Base-by-base conservation (phyloP, 345 rosid species). In the Litchi chinensis region DNA sequence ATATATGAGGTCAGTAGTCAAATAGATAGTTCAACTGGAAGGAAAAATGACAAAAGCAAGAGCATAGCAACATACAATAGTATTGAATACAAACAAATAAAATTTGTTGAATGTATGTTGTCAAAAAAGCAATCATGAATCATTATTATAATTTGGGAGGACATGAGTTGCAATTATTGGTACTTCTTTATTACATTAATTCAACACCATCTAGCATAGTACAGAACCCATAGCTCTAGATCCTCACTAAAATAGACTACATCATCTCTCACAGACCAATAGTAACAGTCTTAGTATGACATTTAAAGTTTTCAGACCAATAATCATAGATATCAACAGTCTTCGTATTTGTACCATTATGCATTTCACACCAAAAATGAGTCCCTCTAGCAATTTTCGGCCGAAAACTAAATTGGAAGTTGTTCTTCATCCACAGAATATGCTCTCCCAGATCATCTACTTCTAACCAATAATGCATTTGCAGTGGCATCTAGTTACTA, bases 401-500 rank as follows among this genome's bases (percentile, higher is more conserved):
- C 7, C 32, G 13, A 19, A 77, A 77, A 2, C n/a, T 21, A 12
- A 39, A 69, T 1, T n/a, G 3, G 46, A 43, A 68, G 4, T 68
- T 44, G 3, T 46, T 39, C 19, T 50, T 64, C 15, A 57, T 72
- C 9, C 21, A 46, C 0, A 77, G 46, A 65, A 21, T 41, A 69
- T 77, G 75, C 8, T 4, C 15, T 8, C 77, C 73, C 18, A 73
- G 68, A 24, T 79, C 68, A 67, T 73, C 48, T 4, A 71, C 77
- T 21, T 43, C 52, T 0, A 77, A 79, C n/a, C 56, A 24, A 68
- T 77, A 79, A 15, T 65, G 73, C 2, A 65, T 8, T 43, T 39
- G 1, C 18, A 79, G 5, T 40, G 77, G 77, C 5, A n/a, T 26
- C 19, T 65, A 9, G 19, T 79, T 79, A 77, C 37, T 59, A 0